Base-by-base conservation (phyloP, 164 flowering plant genomes). In the Echeveria elegans region DNA sequence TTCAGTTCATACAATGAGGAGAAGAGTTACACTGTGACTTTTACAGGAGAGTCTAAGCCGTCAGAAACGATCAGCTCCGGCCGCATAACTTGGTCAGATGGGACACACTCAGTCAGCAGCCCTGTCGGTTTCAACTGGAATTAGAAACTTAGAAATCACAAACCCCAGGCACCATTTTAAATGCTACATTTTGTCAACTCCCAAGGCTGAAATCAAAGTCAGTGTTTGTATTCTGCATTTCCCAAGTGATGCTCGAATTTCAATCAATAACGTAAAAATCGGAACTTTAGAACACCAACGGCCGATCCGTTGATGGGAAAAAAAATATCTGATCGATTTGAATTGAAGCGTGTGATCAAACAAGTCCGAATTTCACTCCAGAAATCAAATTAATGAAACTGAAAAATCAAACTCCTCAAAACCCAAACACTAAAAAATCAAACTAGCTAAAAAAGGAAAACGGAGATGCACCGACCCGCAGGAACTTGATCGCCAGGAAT, bases 81-180 rank as follows among this genome's bases (percentile, higher is more conserved):
- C 6, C 78, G 77, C 8, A 67, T 88, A 31, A 82, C 78, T 38
- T 88, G 95, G 95, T 82, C 89, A 0, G 89, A 84, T 45, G 91
- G 95, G 21, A 80, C 80, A 64, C 86, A 86, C 66, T 63, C 64
- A 0, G 91, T 86, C 8, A 77, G 79, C 6, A 85, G 88, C 60
- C 95, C 89, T 7, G 76, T 85, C 28, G 87, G 81, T 47, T 67
- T 85, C 56, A 78, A 74, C 66, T 86, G 91, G 95, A 71, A 74
- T 24, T 53, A 28, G 18, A 53, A 53, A 26, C 23, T 2, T 23
- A 9, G 0, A 23, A 52, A 2, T 9, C 59, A 0, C 18, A 53
- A 53, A 26, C 23, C 23, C 53, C 23, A 48, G 19, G 2, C 60
- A 10, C 31, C 60, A 52, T 9, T 24, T 24, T 53, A 8, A n/a